Base-by-base conservation (phyloP, 2,329 filamentous ascomycete species). In the Alternaria sp. region DNA sequence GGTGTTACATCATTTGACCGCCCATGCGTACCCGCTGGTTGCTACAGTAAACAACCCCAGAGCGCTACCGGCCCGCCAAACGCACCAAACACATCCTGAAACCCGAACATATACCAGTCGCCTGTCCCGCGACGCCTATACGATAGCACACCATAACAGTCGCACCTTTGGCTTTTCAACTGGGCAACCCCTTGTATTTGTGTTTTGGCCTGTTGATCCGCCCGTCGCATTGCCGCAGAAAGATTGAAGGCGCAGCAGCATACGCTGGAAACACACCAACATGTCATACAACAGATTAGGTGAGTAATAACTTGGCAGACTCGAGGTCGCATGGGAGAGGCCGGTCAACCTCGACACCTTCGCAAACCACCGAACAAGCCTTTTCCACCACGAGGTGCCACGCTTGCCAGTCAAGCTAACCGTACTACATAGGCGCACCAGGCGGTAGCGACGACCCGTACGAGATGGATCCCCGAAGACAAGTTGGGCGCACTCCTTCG, bases 401-500 rank as follows among this genome's bases (percentile, higher is more conserved):
- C 46, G 12, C 30, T 32, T 44, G 51, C 38, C 30, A 44, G 4
- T n/a, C 42, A 30, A 16, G 69, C 62, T 59, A 54, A 54, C 62
- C 39, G 26, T 61, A 34, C 36, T 65, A 52, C 57, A 42, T 57
- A 75, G 70, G 71, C 57, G 69, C 65, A 55, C 57, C 61, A 43
- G 47, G 54, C 36, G 51, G 41, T 22, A 62, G 59, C 36, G 67
- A 63, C 64, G 70, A 74, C 66, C 70, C 69, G 51, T 73, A 76
- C 68, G 67, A 65, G 32, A 83, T 88, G 84, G 82, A 87, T 69
- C 84, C 85, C 57, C 85, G 83, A 68, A 84, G 76, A 66, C 73
- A 76, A 52, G 54, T 54, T 20, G 78, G 78, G 74, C 75, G 83
- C 76, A 87, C 91, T 57, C 91, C 92, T 54, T 95, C 92, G 47